These are phyloP conservation scores for Gynandropsis gynandra DNA, from an alignment of 345 rosid species.

Conservation along the genomic window DNA sequence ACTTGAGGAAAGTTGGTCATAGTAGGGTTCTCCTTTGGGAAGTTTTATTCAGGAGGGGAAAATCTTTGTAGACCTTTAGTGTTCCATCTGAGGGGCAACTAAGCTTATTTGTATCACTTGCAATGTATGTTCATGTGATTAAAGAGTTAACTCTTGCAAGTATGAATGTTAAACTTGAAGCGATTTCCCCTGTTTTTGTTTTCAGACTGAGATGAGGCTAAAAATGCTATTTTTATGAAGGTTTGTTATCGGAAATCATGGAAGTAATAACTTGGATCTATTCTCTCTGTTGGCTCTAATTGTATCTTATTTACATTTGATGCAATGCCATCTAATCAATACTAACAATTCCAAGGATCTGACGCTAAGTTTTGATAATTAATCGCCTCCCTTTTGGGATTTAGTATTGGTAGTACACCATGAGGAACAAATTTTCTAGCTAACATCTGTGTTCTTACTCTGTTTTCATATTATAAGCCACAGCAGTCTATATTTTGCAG, in stretches of 20 bases:
- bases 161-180: background rate
- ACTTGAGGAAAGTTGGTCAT: too few relatives aligned
- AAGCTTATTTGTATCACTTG: too few relatives aligned
- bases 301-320: too few relatives aligned
- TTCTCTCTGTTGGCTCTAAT: too few relatives aligned
- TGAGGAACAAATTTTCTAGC: background rate
- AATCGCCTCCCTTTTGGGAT: background rate
- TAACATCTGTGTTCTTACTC: slow-evolving; percentile 3
- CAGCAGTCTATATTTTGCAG: slow-evolving; percentile 44
- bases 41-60: too few relatives aligned
- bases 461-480: slow-evolving; percentile 49
- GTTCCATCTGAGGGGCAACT: too few relatives aligned
- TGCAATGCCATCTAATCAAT: too few relatives aligned
- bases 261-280: too few relatives aligned
- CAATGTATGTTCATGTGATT: background rate
- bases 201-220: background rate
- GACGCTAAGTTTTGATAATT: background rate
- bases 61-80: too few relatives aligned
- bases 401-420: background rate
- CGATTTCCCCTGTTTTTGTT: background rate
- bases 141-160: background rate
- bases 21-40: too few relatives aligned
- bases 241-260: background rate
- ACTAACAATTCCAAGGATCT: too few relatives aligned
- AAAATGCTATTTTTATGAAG: slow-evolving; percentile 1